Evolutionary conservation across 1,284 basidiomycete species (phyloP).

Genomic region (Athelia sp.): DNA sequence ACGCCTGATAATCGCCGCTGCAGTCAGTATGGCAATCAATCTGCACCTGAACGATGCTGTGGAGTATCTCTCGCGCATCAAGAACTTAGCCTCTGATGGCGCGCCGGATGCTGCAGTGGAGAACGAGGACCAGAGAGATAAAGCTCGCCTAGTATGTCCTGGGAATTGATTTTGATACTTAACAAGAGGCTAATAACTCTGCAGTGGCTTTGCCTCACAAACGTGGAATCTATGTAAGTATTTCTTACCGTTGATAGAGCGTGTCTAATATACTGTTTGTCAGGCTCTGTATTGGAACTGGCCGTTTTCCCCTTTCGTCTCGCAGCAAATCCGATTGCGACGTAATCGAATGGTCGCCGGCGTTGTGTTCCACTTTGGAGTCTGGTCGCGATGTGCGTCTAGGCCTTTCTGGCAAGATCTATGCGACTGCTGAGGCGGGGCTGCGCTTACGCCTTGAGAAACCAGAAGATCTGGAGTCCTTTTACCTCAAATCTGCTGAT

Average conservation of each 20-base stretch:
- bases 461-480: slow-evolving; percentile 21
- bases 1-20: slow-evolving; percentile 34
- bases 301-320: slow-evolving; percentile 28
- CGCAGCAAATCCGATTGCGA: slow-evolving; percentile 21
- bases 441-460: slow-evolving; percentile 23
- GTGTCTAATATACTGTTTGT: too few relatives aligned
- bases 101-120: too few relatives aligned
- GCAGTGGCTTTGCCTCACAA: slow-evolving; percentile 33
- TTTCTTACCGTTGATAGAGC: too few relatives aligned
- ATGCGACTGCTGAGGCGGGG: slow-evolving; percentile 24
- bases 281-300: slow-evolving; percentile 33
- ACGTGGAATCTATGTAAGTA: slow-evolving; percentile 27
- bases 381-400: slow-evolving; percentile 30
- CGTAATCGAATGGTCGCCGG: slow-evolving; percentile 22
- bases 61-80: slow-evolving; percentile 14
- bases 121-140: slow-evolving; percentile 11
- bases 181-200: too few relatives aligned
- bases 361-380: slow-evolving; percentile 20
- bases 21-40: slow-evolving; percentile 43
- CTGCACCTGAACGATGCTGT: slow-evolving; percentile 31
- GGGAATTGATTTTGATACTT: too few relatives aligned
- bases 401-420: slow-evolving; percentile 27
- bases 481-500: slow-evolving; percentile 24
- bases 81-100: too few relatives aligned
- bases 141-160: slow-evolving; percentile 24